Base-by-base conservation (phyloP, 2,329 filamentous ascomycete genomes). In the Aspergillus jensenii region DNA sequence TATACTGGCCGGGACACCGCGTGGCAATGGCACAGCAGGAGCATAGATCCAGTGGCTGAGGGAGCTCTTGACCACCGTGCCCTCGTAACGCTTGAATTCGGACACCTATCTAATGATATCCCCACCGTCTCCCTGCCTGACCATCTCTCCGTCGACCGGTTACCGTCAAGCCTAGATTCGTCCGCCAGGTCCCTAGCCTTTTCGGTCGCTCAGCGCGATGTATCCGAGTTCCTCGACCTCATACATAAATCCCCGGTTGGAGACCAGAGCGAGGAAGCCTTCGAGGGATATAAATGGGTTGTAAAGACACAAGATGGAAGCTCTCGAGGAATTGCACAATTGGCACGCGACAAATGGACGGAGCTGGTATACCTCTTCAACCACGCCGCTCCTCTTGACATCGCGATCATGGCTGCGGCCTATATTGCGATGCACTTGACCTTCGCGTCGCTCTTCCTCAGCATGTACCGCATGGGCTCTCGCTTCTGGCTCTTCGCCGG, bases 371-470 rank as follows among this genome's bases (percentile, higher is more conserved):
- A 43, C 8, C 39, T 41, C 7, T 43, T 52, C 39, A 41, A 95
- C 85, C 96, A 97, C 71, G 95, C 95, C 35, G 93, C 98, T 77
- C 93, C 91, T 2, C 86, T 98, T 57, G 95, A 99, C 68, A 97
- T 99, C 70, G 84, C 96, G 70, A 99, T 99, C 74, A 98, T 99
- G 93, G 85, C 91, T 27, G 83, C 99, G 35, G 95, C 95, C 48
- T 99, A 99, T 74, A 81, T 98, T 52, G 92, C 93, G 48, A 99
- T 99, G 95, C 93, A 99, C 74, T 79, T 98, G 72, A 99, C 93
- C 4, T 99, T 99, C 72, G 90, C 97, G 41, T 98, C 95, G 25
- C 86, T 99, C 15, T 98, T 99, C 80, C 81, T 98, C 62, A 97
- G 93, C 33, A 98, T 99, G 95, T 87, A 92, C 67, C 88, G 92